These are phyloP conservation scores for Penicillium brasilianum DNA, from an alignment of 2,329 filamentous ascomycete genomes.

Conservation along the genomic window DNA sequence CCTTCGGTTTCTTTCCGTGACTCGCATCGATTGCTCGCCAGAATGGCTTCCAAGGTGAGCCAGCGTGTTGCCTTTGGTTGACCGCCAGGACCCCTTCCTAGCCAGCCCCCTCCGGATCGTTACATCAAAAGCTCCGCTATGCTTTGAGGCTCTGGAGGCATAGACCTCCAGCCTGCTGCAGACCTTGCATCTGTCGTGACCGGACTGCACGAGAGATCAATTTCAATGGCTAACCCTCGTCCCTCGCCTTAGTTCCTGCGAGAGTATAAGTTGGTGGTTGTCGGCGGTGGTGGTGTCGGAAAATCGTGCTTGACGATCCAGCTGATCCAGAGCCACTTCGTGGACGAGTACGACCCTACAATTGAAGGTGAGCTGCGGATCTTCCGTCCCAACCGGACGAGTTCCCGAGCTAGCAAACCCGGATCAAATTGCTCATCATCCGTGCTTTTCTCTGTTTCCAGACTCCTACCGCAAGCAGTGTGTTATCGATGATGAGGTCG, in stretches of 20 bases:
- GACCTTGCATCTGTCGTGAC: not conserved
- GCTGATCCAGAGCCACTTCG: slow-evolving; percentile 93
- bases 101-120: not conserved
- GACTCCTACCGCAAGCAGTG: slow-evolving; percentile 99
- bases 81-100: slow-evolving; percentile 5
- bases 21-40: slow-evolving; percentile 15
- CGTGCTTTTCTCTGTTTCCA: slow-evolving; percentile 48
- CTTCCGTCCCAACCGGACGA: not conserved
- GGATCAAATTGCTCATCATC: slow-evolving; percentile 22
- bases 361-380: slow-evolving; percentile 74
- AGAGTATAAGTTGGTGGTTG: slow-evolving; percentile 96
- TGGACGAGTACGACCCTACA: slow-evolving; percentile 98
- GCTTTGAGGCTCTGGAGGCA: not conserved
- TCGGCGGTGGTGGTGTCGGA: slow-evolving; percentile 96
- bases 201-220: not conserved
- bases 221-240: slow-evolving; percentile 29
- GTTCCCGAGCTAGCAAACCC: too few relatives aligned
- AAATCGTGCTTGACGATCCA: slow-evolving; percentile 99
- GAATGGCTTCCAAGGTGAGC: slow-evolving; percentile 35
- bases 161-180: not conserved
- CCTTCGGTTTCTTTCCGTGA: slow-evolving; percentile 2
- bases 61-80: not conserved
- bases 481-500: slow-evolving; percentile 97
- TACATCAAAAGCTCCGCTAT: not conserved
- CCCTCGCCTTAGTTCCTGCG: slow-evolving; percentile 68